These are phyloP conservation scores for Blastobotrys serpentis DNA, from an alignment of 1,139 yeast species.

Conservation along the genomic window DNA sequence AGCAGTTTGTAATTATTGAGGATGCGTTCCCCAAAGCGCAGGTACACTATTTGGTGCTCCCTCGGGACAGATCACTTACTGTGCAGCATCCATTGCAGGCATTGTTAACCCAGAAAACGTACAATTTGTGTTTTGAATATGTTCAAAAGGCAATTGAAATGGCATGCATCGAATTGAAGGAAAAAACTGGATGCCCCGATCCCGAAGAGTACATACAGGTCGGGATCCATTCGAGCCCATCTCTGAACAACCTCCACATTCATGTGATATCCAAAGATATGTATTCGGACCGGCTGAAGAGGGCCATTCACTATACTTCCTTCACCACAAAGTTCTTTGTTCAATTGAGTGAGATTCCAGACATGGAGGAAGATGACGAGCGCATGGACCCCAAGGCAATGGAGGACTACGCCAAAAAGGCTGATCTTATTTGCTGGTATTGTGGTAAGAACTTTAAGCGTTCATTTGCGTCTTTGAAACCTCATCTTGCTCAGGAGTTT, in stretches of 20 bases:
- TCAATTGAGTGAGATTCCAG: slow-evolving; percentile 42
- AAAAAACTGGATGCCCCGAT: slow-evolving; percentile 10
- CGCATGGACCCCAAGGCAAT: slow-evolving; percentile 24
- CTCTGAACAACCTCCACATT: slow-evolving; percentile 65
- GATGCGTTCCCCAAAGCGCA: slow-evolving; percentile 67
- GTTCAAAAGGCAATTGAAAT: slow-evolving; percentile 47
- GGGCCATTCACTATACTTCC: slow-evolving; percentile 68
- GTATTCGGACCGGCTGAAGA: slow-evolving; percentile 52
- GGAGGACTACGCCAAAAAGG: slow-evolving; percentile 35
- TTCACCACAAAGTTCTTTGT: slow-evolving; percentile 68
- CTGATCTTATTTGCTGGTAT: slow-evolving; percentile 50
- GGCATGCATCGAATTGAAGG: slow-evolving; percentile 42
- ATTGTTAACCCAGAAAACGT: slow-evolving; percentile 39
- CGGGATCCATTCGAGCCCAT: slow-evolving; percentile 74
- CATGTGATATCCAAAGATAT: slow-evolving; percentile 72
- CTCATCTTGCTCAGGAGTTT: slow-evolving; percentile 48
- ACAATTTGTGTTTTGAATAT: slow-evolving; percentile 36
- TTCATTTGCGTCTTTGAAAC: slow-evolving; percentile 49
- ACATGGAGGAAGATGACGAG: slow-evolving; percentile 15
- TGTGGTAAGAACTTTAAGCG: slow-evolving; percentile 50
- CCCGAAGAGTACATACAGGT: slow-evolving; percentile 42
- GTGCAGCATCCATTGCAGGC: slow-evolving; percentile 54
- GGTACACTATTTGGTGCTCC: slow-evolving; percentile 62
- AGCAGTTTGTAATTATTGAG: slow-evolving; percentile 53
- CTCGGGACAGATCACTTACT: slow-evolving; percentile 48